Conservation (phyloP, 805 yeast genomes). For the Sugiyamaella floridensis region DNA sequence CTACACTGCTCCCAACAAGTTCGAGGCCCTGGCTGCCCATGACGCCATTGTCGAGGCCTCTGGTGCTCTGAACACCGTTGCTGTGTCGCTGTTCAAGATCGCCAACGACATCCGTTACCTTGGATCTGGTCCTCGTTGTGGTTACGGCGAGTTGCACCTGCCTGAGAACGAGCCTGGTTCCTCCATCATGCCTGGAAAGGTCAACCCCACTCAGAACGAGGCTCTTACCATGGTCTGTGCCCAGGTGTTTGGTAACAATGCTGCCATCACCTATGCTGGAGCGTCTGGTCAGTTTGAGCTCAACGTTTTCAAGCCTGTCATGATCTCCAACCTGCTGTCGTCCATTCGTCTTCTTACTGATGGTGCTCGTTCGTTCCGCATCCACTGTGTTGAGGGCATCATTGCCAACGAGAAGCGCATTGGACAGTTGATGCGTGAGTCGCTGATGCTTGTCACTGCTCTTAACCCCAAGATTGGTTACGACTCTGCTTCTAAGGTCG, state of each 20-base stretch:
- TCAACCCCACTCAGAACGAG: constrained; percentile 98
- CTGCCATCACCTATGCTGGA: constrained; percentile 94
- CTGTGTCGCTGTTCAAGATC: constrained; percentile 88
- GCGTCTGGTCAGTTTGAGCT: constrained; percentile 98
- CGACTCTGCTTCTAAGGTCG: constrained; percentile 94
- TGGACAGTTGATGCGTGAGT: constrained; percentile 80
- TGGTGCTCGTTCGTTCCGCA: constrained; percentile 82
- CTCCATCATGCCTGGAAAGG: constrained; percentile 99
- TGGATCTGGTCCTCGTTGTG: constrained; percentile 99
- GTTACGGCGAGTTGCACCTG: constrained; percentile 89
- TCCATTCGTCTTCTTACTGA: constrained; percentile 87
- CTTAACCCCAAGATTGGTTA: constrained; percentile 98
- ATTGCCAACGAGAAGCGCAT: constrained; percentile 83
- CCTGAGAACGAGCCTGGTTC: constrained; percentile 99
- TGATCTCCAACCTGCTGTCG: constrained; percentile 83
- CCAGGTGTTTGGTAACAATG: constrained; percentile 95
- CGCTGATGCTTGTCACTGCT: constrained; percentile 97
- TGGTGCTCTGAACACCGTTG: constrained; percentile 94
- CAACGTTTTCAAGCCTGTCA: constrained; percentile 95
- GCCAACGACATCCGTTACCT: constrained; percentile 97
- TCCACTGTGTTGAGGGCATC: constrained; percentile 93
- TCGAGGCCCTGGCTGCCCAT: constrained; percentile 98
- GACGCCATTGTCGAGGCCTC: constrained; percentile 97
- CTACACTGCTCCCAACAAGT: constrained; percentile 95
- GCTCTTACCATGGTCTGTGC: constrained; percentile 97